These are phyloP conservation scores for Ophiosphaerella herpotricha DNA, from an alignment of 2,329 filamentous ascomycete genomes.

Conservation along the genomic window DNA sequence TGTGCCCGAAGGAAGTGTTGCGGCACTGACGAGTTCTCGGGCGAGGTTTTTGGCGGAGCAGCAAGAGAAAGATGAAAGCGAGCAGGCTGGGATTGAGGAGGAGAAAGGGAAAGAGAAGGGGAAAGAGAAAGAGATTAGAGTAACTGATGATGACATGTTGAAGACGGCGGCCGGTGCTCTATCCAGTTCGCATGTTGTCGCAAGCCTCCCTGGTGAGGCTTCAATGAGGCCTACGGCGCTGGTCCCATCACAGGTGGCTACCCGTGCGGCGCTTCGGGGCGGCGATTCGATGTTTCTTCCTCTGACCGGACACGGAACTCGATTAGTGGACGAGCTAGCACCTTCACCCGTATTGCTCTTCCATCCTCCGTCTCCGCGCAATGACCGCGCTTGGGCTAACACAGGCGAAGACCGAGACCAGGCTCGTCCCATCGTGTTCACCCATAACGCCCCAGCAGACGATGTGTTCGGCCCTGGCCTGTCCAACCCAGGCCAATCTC, in stretches of 20 bases:
- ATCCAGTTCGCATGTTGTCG: not conserved
- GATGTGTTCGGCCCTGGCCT: too few relatives aligned
- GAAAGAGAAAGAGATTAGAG: not conserved
- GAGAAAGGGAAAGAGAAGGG: constrained; percentile 1
- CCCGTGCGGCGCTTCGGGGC: not conserved
- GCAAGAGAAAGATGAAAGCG: constrained; percentile 6
- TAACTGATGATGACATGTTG: not conserved
- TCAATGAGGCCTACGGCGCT: not conserved
- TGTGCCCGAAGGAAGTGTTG: constrained; percentile 11
- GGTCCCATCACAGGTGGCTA: constrained; percentile 1
- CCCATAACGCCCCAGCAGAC: too few relatives aligned
- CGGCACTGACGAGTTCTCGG: constrained; percentile 14
- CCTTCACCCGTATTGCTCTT: too few relatives aligned
- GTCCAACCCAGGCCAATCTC: too few relatives aligned
- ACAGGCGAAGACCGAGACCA: too few relatives aligned
- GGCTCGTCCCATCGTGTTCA: too few relatives aligned
- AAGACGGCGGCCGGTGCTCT: not conserved
- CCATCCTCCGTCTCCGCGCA: too few relatives aligned
- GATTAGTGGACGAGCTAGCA: too few relatives aligned
- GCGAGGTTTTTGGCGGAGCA: constrained; percentile 6
- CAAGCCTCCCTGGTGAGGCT: not conserved
- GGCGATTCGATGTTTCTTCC: too few relatives aligned
- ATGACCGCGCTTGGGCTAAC: too few relatives aligned
- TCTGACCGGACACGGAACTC: too few relatives aligned
- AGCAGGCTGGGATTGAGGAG: not conserved